Conservation (phyloP, 257 asterid genomes). For the Nicotiana knightiana region DNA sequence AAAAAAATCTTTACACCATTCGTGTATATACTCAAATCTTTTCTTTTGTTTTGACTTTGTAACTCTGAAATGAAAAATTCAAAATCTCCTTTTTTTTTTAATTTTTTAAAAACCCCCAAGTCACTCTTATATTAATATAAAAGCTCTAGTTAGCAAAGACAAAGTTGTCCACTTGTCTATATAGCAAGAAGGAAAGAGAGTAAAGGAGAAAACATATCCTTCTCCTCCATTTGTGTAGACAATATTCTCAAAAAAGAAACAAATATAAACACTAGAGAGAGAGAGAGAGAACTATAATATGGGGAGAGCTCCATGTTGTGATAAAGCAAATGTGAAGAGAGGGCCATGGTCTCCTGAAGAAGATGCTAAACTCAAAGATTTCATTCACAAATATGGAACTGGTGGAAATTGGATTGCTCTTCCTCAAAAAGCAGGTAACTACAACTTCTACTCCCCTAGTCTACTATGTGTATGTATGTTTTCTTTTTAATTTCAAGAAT, state of each 20-base stretch:
- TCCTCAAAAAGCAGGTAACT: conserved; percentile 79
- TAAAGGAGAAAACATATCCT: not conserved
- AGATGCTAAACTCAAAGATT: conserved; percentile 82
- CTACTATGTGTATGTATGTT: no score
- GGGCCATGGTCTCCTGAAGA: conserved; percentile 99
- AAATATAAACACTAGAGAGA: conserved; percentile 2
- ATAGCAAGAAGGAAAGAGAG: not conserved
- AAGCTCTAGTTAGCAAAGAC: not conserved
- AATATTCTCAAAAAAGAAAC: conserved; percentile 26
- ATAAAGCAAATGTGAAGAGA: conserved; percentile 81
- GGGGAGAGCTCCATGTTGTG: conserved; percentile 99
- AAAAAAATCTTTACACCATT: no score
- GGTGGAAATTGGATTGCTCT: conserved; percentile 86
- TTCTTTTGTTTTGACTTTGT: conserved; percentile 33
- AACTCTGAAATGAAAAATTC: conserved; percentile 2
- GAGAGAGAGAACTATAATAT: conserved; percentile 14
- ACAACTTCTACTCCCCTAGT: not conserved
- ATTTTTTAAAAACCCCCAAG: not conserved
- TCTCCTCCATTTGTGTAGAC: not conserved
- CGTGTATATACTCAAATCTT: no score
- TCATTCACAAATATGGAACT: conserved; percentile 65
- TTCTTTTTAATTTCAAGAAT: no score
- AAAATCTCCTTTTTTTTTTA: conserved; percentile 3
- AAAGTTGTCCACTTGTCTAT: not conserved
- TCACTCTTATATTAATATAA: not conserved